Evolutionary conservation across 805 yeast species (phyloP).

Genomic region (Yamadazyma laniorum): DNA sequence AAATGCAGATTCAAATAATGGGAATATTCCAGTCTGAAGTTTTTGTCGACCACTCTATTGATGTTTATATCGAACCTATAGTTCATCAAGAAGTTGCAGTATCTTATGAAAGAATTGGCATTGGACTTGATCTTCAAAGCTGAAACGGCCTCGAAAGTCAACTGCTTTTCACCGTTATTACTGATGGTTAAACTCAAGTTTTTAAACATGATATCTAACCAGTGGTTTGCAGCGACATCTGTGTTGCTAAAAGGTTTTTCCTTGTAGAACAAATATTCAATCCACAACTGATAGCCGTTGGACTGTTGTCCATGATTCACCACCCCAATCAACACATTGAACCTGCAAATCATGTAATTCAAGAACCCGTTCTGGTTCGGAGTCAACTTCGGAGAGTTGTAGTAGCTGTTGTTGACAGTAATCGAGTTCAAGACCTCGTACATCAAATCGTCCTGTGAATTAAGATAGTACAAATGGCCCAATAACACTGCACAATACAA

Average conservation of each 20-base stretch:
- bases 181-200: slow-evolving; percentile 17
- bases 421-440: slow-evolving; percentile 15
- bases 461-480: slow-evolving; percentile 35
- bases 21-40: slow-evolving; percentile 27
- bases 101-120: slow-evolving; percentile 22
- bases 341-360: slow-evolving; percentile 32
- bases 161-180: slow-evolving; percentile 18
- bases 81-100: slow-evolving; percentile 25
- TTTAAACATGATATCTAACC: slow-evolving; percentile 31
- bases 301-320: slow-evolving; percentile 12
- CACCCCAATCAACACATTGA: slow-evolving; percentile 31
- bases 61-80: slow-evolving; percentile 12
- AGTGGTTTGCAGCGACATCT: slow-evolving; percentile 33
- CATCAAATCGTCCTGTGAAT: slow-evolving; percentile 23
- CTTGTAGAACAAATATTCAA: slow-evolving; percentile 25
- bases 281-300: slow-evolving; percentile 24
- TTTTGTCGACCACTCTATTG: slow-evolving; percentile 9
- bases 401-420: slow-evolving; percentile 12
- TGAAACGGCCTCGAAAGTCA: slow-evolving; percentile 14
- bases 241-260: slow-evolving; percentile 24
- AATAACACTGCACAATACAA: slow-evolving; percentile 31
- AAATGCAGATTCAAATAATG: slow-evolving; percentile 22
- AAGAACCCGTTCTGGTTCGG: slow-evolving; percentile 22
- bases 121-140: slow-evolving; percentile 26
- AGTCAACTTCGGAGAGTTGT: slow-evolving; percentile 13